Evolutionary conservation across 805 yeast genomes (phyloP).

Genomic region (Lipomyces mesembrius): DNA sequence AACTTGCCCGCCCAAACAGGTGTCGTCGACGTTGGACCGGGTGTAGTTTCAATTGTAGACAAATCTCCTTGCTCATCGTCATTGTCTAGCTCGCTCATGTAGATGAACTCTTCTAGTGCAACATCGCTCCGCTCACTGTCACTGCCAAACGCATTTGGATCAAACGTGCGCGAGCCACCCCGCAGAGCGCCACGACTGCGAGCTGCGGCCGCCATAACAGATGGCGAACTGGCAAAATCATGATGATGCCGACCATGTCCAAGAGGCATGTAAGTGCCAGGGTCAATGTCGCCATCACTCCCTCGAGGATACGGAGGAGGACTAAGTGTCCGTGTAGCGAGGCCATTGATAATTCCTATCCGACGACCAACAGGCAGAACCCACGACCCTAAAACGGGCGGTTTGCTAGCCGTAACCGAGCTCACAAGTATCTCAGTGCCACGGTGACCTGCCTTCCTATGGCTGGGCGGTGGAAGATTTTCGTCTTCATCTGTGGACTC

Average conservation of each 20-base stretch:
- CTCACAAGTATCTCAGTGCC: slow-evolving; percentile 87
- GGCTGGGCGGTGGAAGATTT: slow-evolving; percentile 72
- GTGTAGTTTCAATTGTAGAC: slow-evolving; percentile 12
- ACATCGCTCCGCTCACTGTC: slow-evolving; percentile 50
- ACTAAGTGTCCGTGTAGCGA: slow-evolving; percentile 80
- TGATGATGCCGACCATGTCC: background rate
- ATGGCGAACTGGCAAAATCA: slow-evolving; percentile 23
- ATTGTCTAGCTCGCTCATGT: slow-evolving; percentile 85
- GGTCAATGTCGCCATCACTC: slow-evolving; percentile 11
- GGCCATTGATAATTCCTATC: slow-evolving; percentile 92
- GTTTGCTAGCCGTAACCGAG: slow-evolving; percentile 82
- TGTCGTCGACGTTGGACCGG: slow-evolving; percentile 43
- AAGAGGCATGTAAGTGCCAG: background rate
- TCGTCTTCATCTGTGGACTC: slow-evolving; percentile 95
- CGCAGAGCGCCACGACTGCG: slow-evolving; percentile 31
- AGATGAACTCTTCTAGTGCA: slow-evolving; percentile 78
- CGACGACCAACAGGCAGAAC: slow-evolving; percentile 75
- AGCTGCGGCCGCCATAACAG: slow-evolving; percentile 33
- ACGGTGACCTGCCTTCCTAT: slow-evolving; percentile 68
- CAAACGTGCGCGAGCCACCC: slow-evolving; percentile 13
- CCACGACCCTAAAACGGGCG: slow-evolving; percentile 94
- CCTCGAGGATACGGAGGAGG: slow-evolving; percentile 48
- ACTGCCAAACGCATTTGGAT: slow-evolving; percentile 38
- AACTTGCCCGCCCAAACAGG: slow-evolving; percentile 46
- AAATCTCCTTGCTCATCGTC: slow-evolving; percentile 59